phyloP scores from a whole-genome alignment of 1,284 basidiomycete genomes.

The Boletus smithii region DNA sequence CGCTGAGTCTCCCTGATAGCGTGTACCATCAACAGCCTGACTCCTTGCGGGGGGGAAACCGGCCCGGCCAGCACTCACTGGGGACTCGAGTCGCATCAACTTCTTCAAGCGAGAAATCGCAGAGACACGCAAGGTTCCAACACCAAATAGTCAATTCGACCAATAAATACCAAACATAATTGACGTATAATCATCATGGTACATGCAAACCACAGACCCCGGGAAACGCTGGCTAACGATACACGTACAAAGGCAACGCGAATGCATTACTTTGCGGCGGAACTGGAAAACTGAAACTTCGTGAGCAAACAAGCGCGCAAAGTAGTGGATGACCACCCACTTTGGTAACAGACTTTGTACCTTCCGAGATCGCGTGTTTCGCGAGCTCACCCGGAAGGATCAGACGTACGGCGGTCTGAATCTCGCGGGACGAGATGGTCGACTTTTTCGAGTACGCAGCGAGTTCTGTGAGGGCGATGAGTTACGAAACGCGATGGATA shows the following conservation, averaged over 20 bases:
- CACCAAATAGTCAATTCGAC: no score
- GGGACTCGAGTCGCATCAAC: no score
- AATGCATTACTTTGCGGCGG: constrained; percentile 53
- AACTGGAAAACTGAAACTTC: constrained; percentile 55
- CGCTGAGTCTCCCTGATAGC: no score
- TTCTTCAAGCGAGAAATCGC: no score
- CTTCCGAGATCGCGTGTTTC: constrained; percentile 74
- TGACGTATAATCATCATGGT: constrained; percentile 22
- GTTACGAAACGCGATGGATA: background rate
- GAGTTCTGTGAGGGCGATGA: constrained; percentile 44
- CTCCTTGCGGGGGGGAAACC: no score
- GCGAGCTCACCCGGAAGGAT: constrained; percentile 72
- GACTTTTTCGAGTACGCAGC: constrained; percentile 76
- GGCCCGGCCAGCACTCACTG: no score
- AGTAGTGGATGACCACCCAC: constrained; percentile 28
- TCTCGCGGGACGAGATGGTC: constrained; percentile 77
- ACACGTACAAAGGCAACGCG: constrained; percentile 19
- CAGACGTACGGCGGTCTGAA: constrained; percentile 77
- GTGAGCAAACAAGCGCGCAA: constrained; percentile 7
- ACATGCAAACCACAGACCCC: constrained; percentile 10
- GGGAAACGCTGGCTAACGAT: no score
- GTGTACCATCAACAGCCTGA: no score
- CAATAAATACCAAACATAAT: constrained; percentile 11
- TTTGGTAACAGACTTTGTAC: constrained; percentile 55
- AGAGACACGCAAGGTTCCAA: no score